Evolutionary conservation across 345 rosid species (phyloP), one percentile per base, ranked within the genome.

Genomic region (Salix caprea): DNA sequence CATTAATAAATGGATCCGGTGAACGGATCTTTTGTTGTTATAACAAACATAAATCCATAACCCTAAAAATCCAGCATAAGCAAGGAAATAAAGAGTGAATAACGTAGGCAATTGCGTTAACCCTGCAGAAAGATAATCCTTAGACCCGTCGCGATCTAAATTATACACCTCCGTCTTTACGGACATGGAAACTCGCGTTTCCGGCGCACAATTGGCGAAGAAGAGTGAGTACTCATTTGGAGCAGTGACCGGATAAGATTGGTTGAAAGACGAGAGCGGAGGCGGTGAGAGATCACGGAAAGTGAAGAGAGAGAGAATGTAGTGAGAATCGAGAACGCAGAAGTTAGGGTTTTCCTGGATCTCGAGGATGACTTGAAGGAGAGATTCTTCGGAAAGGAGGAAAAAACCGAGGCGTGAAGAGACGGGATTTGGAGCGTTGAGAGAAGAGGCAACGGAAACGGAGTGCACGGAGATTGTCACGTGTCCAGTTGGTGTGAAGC

Each of bases 1-100:
- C 98, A 96, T 96, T 67, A 92, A 73, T 65, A 96, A 76, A 79
- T 96, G 99, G 84, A 96, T 96, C 84, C 97, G 89, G 36, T 94
- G 97, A 5, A 92, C 90, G 1, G 90, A 85, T 14, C 77, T 65
- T 61, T 83, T 84, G 71, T 96, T 91, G 0, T 69, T 81, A 54
- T 60, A 70, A 71, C 97, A 88, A 44, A 64, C 72, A 76, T 90
- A 88, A 82, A 88, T 80, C 98, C 99, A 96, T 77, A 82, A 76
- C 0, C 82, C 92, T 5, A 94, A 78, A 74, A 88, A 94, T 4
- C 73, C 83, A 6, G 89, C 34, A 85, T 96, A 96, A 36, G 83
- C 75, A 28, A 92, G 58, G 42, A 86, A 88, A 84, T 84, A 94
- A 76, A 92, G 58, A 67, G 80, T 80, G 76, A 82, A 91, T 2